Evolutionary conservation across 78 protist genomes (phyloP), one percentile per base, ranked within the genome.

Genomic region (Monocercomonoides exilis): DNA sequence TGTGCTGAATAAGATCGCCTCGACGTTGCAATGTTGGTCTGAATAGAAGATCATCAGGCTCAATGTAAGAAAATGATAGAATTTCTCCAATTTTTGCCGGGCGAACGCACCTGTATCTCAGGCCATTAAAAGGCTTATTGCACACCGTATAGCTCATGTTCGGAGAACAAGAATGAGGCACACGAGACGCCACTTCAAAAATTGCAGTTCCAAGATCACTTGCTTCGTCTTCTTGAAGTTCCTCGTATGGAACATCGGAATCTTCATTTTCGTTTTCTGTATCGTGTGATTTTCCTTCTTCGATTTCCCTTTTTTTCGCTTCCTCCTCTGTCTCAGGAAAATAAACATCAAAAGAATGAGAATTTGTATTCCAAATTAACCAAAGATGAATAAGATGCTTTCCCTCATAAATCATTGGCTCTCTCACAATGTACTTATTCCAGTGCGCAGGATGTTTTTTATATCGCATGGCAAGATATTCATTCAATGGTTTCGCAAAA

Each of bases 121-220:
- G 70, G 70, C 38, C 11, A 54, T 11, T 11, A 54, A 54, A 11
- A 11, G 38, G 38, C 11, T 29, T 29, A 11, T 54, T 54, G 38
- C 38, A 29, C 38, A 54, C 70, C 70, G 70, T 54, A 54, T 54
- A 54, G 11, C 38, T 29, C 70, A 54, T 54, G 70, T 54, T 54
- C 21, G 70, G 70, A 54, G 70, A 11, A 54, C 70, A 54, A 21
- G 38, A 29, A 54, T 54, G 70, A 54, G 70, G 70, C 11, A 54
- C 70, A 54, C 70, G 70, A 54, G 70, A 54, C 70, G 70, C 70
- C 11, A 54, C 70, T 54, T 54, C 70, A 54, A 54, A 54, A 54
- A 54, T 54, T 11, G 38, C 70, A 54, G 70, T 54, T 54, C 70
- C 70, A 54, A 54, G 70, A 54, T 54, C 70, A 29, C 70, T 21